Conservation (phyloP, 1,139 yeast genomes). For the Maudiozyma humilis region DNA sequence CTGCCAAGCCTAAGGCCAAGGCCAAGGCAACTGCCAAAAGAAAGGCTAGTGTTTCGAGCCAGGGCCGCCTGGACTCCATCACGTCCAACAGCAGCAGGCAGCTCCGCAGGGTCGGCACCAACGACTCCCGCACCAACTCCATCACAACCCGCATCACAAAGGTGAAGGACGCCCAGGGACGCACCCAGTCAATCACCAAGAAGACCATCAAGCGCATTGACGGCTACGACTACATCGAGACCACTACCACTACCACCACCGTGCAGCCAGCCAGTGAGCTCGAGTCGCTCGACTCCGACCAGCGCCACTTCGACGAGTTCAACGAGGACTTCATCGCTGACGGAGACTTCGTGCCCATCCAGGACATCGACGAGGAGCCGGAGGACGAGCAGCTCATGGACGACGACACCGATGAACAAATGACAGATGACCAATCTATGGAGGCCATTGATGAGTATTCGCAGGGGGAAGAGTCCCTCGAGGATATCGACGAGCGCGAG, state of each 20-base stretch:
- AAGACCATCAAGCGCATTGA: slow-evolving; percentile 26
- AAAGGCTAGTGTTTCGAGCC: not conserved
- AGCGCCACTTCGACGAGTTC: slow-evolving; percentile 28
- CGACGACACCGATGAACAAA: too few species aligned
- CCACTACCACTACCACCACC: slow-evolving; percentile 27
- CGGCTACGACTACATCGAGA: slow-evolving; percentile 29
- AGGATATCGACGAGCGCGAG: too few species aligned
- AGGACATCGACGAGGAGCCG: slow-evolving; percentile 8
- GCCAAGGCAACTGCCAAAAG: not conserved
- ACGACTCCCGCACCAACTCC: slow-evolving; percentile 23
- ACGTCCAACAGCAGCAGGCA: slow-evolving; percentile 7
- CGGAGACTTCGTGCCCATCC: slow-evolving; percentile 2
- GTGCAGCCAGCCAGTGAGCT: slow-evolving; percentile 14
- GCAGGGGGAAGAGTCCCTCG: too few species aligned
- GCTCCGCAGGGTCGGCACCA: not conserved
- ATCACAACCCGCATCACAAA: slow-evolving; percentile 28
- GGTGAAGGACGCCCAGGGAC: slow-evolving; percentile 27
- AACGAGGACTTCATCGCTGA: slow-evolving; percentile 20
- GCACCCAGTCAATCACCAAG: slow-evolving; percentile 29
- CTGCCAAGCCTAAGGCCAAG: not conserved
- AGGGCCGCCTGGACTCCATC: slow-evolving; percentile 8
- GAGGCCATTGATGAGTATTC: too few species aligned
- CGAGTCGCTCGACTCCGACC: slow-evolving; percentile 8
- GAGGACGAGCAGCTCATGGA: too few species aligned
- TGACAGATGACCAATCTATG: too few species aligned